These are phyloP conservation scores for Trichoderma sp. DNA, from an alignment of 2,329 filamentous ascomycete genomes.

Conservation along the genomic window DNA sequence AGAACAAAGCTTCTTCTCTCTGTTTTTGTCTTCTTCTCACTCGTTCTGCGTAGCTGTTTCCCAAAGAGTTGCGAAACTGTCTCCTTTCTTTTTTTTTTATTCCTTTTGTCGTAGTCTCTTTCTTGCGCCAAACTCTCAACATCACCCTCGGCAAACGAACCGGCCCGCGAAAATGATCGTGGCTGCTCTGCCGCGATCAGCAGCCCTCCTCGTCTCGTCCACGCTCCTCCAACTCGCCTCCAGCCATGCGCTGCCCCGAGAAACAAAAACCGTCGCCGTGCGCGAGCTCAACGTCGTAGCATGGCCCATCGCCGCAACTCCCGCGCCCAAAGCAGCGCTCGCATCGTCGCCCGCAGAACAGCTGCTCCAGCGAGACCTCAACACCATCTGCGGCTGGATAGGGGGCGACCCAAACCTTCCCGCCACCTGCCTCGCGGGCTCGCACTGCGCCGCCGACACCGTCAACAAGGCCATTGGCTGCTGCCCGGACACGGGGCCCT, in stretches of 20 bases:
- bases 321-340: conserved; percentile 44
- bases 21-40: neutral
- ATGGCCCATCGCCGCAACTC: conserved; percentile 47
- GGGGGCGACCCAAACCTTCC: conserved; percentile 55
- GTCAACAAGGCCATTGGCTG: conserved; percentile 57
- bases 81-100: neutral
- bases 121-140: neutral
- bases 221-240: conserved; percentile 39
- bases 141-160: neutral
- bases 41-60: neutral
- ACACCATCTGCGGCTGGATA: conserved; percentile 63
- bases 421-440: conserved; percentile 61
- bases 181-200: conserved; percentile 17
- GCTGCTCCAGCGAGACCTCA: conserved; percentile 47
- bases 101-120: neutral
- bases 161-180: conserved; percentile 22
- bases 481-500: conserved; percentile 56
- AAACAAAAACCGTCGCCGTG: conserved; percentile 45
- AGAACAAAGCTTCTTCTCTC: conserved; percentile 1
- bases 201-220: conserved; percentile 22
- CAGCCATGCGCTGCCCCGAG: conserved; percentile 48
- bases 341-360: neutral
- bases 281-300: conserved; percentile 46
- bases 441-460: conserved; percentile 60
- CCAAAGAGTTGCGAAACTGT: neutral